Evolutionary conservation across 306 rosid species (phyloP), one percentile per base, ranked within the genome.

Genomic region (Luffa aegyptiaca): DNA sequence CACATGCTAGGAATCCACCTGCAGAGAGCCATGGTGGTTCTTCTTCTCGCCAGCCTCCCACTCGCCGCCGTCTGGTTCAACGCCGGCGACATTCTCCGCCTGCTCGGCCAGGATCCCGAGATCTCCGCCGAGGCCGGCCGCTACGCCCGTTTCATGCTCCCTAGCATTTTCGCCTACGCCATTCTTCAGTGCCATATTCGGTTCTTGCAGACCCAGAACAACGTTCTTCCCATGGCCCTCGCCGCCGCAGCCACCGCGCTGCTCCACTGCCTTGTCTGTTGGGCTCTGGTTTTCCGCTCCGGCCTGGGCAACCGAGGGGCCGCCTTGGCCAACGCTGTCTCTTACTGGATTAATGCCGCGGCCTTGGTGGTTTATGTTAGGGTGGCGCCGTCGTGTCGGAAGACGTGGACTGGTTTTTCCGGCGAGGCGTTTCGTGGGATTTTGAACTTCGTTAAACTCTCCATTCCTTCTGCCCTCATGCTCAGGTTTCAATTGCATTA

Each of bases 401-500:
- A 39, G 55, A 87, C 86, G 42, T 87, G 90, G 90, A 78, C 81
- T 62, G 87, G 90, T 9, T 80, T 87, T 76, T 84, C 88, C 10
- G 63, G 39, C 10, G 90, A 87, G 48, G 90, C 90, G 13, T 74
- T 87, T 36, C 44, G 16, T 58, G 88, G 85, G 56, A 80, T 87
- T 49, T 76, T 78, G 12, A 46, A 77, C 55, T 84, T 87, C 62
- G 35, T 87, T 14, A 82, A 59, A 66, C 84, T 84, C 4, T 73
- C 90, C 3, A 78, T 87, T 77, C 90, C 90, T 10, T 87, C 88
- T 8, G 84, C 87, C 26, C n/a, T 76, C 49, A 87, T 87, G 90
- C n/a, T 82, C 52, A 72, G 77, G 90, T 84, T 64, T 26, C 31
- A 26, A 26, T n/a, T n/a, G n/a, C n/a, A n/a, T n/a, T n/a, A n/a